Percentiles rank a stretch among this genome's conserved stretches.
These are phyloP conservation scores for Acarospora socialis DNA, from an alignment of 2,329 filamentous ascomycete genomes.

Conservation along the genomic window DNA sequence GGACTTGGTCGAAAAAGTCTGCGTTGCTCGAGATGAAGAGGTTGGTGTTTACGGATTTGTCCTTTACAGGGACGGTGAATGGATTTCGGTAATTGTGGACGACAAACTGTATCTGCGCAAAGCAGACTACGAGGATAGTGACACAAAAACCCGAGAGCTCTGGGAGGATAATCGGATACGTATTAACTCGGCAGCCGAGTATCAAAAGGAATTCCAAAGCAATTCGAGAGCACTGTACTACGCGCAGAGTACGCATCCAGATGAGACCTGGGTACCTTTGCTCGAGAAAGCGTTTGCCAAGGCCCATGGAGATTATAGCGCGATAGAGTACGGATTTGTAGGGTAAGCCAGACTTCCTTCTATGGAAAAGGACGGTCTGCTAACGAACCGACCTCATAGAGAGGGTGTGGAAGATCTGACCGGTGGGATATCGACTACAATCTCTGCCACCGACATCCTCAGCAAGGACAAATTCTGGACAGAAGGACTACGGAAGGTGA, in stretches of 20 bases:
- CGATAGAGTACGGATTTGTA: conserved; percentile 51
- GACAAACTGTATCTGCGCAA: conserved; percentile 66
- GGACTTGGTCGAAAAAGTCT: conserved; percentile 50
- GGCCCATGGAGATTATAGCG: conserved; percentile 55
- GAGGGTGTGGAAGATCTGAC: conserved; percentile 34
- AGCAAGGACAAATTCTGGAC: conserved; percentile 59
- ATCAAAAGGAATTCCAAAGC: conserved; percentile 47
- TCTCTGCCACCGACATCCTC: conserved; percentile 12
- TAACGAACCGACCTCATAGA: no score
- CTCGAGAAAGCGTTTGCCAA: conserved; percentile 63
- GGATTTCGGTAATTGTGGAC: conserved; percentile 69
- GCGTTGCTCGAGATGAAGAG: conserved; percentile 48
- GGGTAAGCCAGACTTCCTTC: conserved; percentile 30
- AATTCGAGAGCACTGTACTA: conserved; percentile 57
- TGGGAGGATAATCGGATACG: no score
- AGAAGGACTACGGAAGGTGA: conserved; percentile 55
- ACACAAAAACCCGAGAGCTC: no score
- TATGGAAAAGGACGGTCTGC: no score
- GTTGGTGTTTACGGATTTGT: conserved; percentile 63
- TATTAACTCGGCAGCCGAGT: no score
- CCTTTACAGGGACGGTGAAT: conserved; percentile 56
- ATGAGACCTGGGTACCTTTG: conserved; percentile 59
- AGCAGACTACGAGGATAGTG: no score
- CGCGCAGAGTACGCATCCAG: conserved; percentile 49
- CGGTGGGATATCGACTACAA: conserved; percentile 11